Conservation (phyloP, 2,329 filamentous ascomycete genomes). For the Colletotrichum sansevieriae region DNA sequence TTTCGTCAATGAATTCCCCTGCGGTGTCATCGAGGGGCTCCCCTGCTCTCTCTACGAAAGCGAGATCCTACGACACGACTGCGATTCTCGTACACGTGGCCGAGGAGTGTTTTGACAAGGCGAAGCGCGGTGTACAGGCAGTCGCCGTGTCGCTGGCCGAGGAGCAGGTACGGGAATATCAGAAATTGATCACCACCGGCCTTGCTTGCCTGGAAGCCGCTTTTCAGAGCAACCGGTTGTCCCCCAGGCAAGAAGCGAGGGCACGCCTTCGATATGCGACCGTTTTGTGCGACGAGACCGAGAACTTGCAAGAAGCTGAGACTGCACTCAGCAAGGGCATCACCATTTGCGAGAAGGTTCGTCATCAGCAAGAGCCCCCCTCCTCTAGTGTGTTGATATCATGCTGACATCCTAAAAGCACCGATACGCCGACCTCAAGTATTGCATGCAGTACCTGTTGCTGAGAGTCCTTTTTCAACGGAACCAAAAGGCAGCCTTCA, state of each 20-base stretch:
- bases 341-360: conserved; percentile 74
- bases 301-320: conserved; percentile 80
- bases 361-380: conserved; percentile 9
- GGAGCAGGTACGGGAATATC: conserved; percentile 72
- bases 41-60: conserved; percentile 55
- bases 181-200: conserved; percentile 78
- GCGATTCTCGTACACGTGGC: conserved; percentile 77
- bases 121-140: conserved; percentile 66
- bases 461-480: conserved; percentile 78
- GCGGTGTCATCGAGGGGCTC: conserved; percentile 48
- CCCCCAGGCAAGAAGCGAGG: conserved; percentile 76
- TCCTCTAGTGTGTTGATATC: not conserved
- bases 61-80: conserved; percentile 62
- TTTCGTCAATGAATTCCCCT: conserved; percentile 43
- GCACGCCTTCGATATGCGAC: conserved; percentile 79
- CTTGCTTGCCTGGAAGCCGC: conserved; percentile 79
- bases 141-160: conserved; percentile 65
- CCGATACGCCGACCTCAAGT: conserved; percentile 76
- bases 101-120: conserved; percentile 80
- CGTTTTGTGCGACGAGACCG: conserved; percentile 80
- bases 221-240: conserved; percentile 70
- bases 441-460: conserved; percentile 81
- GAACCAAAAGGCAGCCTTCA: conserved; percentile 79
- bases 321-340: conserved; percentile 79
- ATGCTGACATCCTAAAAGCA: conserved; percentile 54